Evolutionary conservation across 1,284 basidiomycete species (phyloP), one percentile per base, ranked within the genome.

Genomic region (Fomitopsis schrenkii): DNA sequence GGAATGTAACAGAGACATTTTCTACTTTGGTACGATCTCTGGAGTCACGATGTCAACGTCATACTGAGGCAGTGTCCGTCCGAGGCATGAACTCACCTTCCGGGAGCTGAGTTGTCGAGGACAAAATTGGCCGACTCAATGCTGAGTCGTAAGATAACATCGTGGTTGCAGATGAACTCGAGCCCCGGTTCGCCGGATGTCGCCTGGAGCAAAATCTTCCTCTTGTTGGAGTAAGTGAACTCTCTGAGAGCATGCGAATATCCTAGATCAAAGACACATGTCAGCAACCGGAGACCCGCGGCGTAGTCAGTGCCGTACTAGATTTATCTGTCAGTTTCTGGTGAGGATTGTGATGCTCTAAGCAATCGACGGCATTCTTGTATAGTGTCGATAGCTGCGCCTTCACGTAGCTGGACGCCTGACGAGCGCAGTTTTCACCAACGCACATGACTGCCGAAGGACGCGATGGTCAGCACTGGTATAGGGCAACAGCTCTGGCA

Each of bases 151-250:
- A 73, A 59, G 30, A 68, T 45, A 22, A 67, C 70, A 45, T 72
- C 69, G 48, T 73, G 72, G 63, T 72, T 73, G 59, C 72, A 73
- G 59, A 73, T 66, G 63, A 73, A 73, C 41, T 67, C 61, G 28
- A 73, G 44, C 5, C 58, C 28, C 10, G 72, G 72, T 38, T 65
- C 64, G 33, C 46, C 64, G 52, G 72, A 73, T 2, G 36, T 46
- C 17, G 67, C 71, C 33, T 65, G 36, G 58, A 72, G 72, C 46
- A 69, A 58, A 48, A 67, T 46, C 12, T 57, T 56, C 30, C 57
- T 59, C 52, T 60, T 58, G 36, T 55, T n/a, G 10, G 19, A 38
- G 22, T 57, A 66, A 59, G 66, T 59, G 50, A 61, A 72, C 44
- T 68, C 63, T 14, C 68, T 67, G 36, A 71, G 65, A 12, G 66